Evolutionary conservation across 306 rosid genomes (phyloP), one percentile per base, ranked within the genome.

Genomic region (Cicer pinnatifidum): DNA sequence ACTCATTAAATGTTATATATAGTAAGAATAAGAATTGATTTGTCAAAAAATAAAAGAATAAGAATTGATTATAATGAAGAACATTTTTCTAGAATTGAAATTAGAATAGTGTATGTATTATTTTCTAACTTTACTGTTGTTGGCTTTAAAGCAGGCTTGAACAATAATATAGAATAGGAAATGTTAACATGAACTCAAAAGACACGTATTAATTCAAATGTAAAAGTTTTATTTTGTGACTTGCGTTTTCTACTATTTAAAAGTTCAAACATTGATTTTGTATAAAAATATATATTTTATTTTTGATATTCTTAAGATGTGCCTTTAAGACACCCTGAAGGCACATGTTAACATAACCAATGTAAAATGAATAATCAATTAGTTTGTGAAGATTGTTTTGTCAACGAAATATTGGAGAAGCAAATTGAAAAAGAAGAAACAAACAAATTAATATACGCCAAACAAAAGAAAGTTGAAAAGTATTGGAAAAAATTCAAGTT

Each of bases 61-160:
- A 52, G 28, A 67, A 20, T 44, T 23, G 23, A 7, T 66, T 43
- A 11, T 10, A 45, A 23, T 12, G 44, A 39, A 65, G 1, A 65
- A 11, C 39, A 65, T 65, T 65, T 65, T 65, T 65, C 11, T 43
- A 38, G 53, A 65, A 19, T 41, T 19, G 44, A 17, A 59, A 35
- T 59, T 59, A 17, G 71, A 17, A 44, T 44, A 20, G 6, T 20
- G 6, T 23, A 4, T 66, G 67, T n/a, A 20, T 23, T 53, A 43
- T 65, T 43, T 43, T 65, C 35, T 6, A 6, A 43, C 43, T 64
- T 15, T 15, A 63, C 50, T 33, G 7, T 59, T 62, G 12, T 59
- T 62, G 12, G 6, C 15, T 0, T 10, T 7, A 11, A 20, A 23
- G 15, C 8, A 23, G 6, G n/a, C 40, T 57, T 23, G 63, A 11